Percentiles rank a stretch among this genome's conserved stretches.
phyloP scores from a whole-genome alignment of 768 basidiomycete genomes.

The Podaxis sp. region DNA sequence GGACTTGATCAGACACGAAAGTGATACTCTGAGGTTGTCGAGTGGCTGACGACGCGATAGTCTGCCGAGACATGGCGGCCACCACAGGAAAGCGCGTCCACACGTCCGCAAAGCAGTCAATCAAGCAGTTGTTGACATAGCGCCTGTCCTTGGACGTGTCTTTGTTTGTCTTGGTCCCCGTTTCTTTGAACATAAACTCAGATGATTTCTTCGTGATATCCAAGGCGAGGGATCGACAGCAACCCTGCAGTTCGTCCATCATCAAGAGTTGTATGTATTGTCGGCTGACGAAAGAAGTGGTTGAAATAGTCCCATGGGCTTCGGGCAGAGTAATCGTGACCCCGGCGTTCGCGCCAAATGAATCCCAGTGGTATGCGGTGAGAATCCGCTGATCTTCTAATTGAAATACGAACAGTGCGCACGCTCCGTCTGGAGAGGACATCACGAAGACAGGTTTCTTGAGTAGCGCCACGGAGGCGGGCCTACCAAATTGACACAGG shows the following conservation, averaged over 20 bases:
- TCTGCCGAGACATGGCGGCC: constrained; percentile 48
- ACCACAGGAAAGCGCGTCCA: constrained; percentile 64
- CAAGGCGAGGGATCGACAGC: constrained; percentile 43
- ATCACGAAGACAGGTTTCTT: constrained; percentile 32
- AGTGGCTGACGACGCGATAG: constrained; percentile 29
- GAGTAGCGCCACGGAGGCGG: constrained; percentile 32
- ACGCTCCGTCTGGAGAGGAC: constrained; percentile 57
- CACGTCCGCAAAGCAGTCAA: constrained; percentile 57
- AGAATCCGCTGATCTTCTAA: constrained; percentile 14
- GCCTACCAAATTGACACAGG: constrained; percentile 31
- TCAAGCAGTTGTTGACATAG: constrained; percentile 45
- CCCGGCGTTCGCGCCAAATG: constrained; percentile 53
- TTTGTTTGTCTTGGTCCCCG: constrained; percentile 24
- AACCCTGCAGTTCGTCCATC: constrained; percentile 31
- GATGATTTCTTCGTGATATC: constrained; percentile 56
- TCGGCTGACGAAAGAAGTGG: constrained; percentile 48
- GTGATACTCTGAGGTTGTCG: constrained; percentile 34
- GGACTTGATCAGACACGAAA: constrained; percentile 40
- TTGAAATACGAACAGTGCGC: constrained; percentile 39
- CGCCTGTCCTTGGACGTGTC: constrained; percentile 15
- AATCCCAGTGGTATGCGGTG: constrained; percentile 50
- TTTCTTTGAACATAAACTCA: constrained; percentile 55
- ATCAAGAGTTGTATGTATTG: constrained; percentile 42
- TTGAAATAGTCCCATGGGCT: constrained; percentile 21
- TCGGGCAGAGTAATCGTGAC: constrained; percentile 35